A percentile compares a stretch with the other conserved stretches of the same genome.
Evolutionary conservation across 441 rosid species (phyloP).

Genomic region (Mallotus japonicus): DNA sequence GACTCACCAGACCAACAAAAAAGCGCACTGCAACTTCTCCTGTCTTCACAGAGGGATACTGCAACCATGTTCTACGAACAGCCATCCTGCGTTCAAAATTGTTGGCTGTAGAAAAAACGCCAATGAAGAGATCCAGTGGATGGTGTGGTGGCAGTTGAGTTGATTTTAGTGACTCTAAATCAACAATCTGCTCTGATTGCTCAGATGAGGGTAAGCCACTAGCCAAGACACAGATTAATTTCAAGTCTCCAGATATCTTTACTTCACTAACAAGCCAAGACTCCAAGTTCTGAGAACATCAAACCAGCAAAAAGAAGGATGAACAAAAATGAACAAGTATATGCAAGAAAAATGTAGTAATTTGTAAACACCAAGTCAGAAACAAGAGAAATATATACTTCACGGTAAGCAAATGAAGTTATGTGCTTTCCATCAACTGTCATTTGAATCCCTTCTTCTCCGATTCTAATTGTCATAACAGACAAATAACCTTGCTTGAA

Average conservation of each 20-base stretch:
- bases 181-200: slow-evolving; percentile 42
- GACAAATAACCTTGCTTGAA: slow-evolving; percentile 52
- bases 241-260: slow-evolving; percentile 47
- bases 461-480: slow-evolving; percentile 71
- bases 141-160: slow-evolving; percentile 49
- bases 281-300: slow-evolving; percentile 49
- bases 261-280: slow-evolving; percentile 60
- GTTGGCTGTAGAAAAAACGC: slow-evolving; percentile 93
- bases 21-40: slow-evolving; percentile 86
- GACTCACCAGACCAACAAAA: slow-evolving; percentile 96
- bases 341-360: slow-evolving; percentile 10
- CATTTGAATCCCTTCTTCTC: slow-evolving; percentile 81
- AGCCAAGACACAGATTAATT: slow-evolving; percentile 42
- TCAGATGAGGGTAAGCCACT: slow-evolving; percentile 50
- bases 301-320: slow-evolving; percentile 3
- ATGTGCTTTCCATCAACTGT: slow-evolving; percentile 76
- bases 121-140: slow-evolving; percentile 71
- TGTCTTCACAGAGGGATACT: slow-evolving; percentile 66
- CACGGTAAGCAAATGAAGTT: slow-evolving; percentile 18
- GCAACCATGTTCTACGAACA: slow-evolving; percentile 98
- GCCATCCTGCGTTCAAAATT: slow-evolving; percentile 95
- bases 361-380: neutral
- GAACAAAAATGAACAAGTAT: neutral
- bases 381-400: slow-evolving; percentile 30
- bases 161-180: slow-evolving; percentile 67